A percentile compares a stretch with the other conserved stretches of the same genome.
Conservation (phyloP, 75 land plant species). For the Larix kaempferi region DNA sequence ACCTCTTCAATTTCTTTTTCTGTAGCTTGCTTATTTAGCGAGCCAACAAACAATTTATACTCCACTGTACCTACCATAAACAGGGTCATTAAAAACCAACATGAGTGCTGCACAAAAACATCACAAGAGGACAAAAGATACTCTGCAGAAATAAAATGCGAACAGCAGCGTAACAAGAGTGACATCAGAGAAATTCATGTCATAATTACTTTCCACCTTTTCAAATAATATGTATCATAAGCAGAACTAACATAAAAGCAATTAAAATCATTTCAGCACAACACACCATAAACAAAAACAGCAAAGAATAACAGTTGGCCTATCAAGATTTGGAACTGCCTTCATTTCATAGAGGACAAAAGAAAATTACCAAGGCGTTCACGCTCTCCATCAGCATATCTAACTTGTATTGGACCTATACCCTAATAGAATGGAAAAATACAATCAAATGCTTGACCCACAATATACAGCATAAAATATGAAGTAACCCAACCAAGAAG, state of each 20-base stretch:
- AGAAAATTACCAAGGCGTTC: slow-evolving; percentile 84
- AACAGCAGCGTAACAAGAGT: background rate
- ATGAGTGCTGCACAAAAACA: background rate
- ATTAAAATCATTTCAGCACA: too few relatives aligned
- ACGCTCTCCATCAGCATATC: slow-evolving; percentile 99
- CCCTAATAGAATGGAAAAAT: slow-evolving; percentile 55
- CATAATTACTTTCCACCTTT: background rate
- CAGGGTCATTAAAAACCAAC: slow-evolving; percentile 1
- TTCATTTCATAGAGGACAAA: background rate
- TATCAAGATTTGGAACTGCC: background rate
- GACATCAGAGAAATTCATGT: background rate
- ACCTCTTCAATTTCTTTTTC: slow-evolving; percentile 90
- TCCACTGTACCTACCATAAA: slow-evolving; percentile 68
- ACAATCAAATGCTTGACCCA: background rate
- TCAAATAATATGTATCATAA: background rate
- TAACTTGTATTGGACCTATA: slow-evolving; percentile 86
- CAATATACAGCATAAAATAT: background rate
- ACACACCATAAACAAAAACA: too few relatives aligned
- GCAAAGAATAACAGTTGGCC: background rate
- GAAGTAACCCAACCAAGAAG: slow-evolving; percentile 5
- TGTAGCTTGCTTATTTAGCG: slow-evolving; percentile 83
- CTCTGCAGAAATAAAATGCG: background rate
- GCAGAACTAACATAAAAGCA: too few relatives aligned
- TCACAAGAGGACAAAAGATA: background rate
- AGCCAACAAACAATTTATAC: slow-evolving; percentile 92